Percentiles rank a stretch among this genome's conserved stretches.
phyloP scores from a whole-genome alignment of 2,329 filamentous ascomycete genomes.

The Cercospora canescens region DNA sequence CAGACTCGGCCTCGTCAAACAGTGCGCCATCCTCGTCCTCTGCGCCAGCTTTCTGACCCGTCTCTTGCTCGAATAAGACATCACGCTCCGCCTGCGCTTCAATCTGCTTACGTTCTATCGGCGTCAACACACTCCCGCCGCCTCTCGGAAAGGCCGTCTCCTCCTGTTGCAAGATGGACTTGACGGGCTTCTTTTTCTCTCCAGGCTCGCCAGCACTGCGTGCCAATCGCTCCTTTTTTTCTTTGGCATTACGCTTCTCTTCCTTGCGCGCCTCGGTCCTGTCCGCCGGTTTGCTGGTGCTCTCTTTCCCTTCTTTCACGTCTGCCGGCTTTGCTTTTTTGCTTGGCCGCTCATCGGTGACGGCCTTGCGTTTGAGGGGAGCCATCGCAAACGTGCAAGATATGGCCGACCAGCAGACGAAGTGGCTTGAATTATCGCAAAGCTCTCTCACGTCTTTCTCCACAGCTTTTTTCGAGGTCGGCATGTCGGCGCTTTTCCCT shows the following conservation, averaged over 20 bases:
- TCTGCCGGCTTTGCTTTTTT: slow-evolving; percentile 37
- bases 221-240: slow-evolving; percentile 27
- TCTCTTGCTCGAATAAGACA: slow-evolving; percentile 82
- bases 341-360: slow-evolving; percentile 36
- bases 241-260: slow-evolving; percentile 19
- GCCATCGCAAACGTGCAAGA: slow-evolving; percentile 38
- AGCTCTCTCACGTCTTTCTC: background rate
- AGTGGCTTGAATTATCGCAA: background rate
- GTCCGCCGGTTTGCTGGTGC: slow-evolving; percentile 9
- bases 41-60: slow-evolving; percentile 59
- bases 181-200: slow-evolving; percentile 33
- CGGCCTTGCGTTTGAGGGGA: slow-evolving; percentile 49
- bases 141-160: slow-evolving; percentile 91
- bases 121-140: slow-evolving; percentile 85
- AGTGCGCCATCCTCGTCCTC: slow-evolving; percentile 51
- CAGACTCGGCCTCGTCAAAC: slow-evolving; percentile 41
- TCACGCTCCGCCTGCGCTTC: slow-evolving; percentile 90
- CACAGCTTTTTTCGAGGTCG: slow-evolving; percentile 6
- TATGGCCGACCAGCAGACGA: background rate
- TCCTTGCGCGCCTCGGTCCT: slow-evolving; percentile 16
- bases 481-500: background rate
- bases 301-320: slow-evolving; percentile 20
- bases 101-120: slow-evolving; percentile 94
- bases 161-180: slow-evolving; percentile 66
- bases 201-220: slow-evolving; percentile 20